Base-by-base conservation (phyloP, 306 rosid genomes). In the Sesbania bispinosa region DNA sequence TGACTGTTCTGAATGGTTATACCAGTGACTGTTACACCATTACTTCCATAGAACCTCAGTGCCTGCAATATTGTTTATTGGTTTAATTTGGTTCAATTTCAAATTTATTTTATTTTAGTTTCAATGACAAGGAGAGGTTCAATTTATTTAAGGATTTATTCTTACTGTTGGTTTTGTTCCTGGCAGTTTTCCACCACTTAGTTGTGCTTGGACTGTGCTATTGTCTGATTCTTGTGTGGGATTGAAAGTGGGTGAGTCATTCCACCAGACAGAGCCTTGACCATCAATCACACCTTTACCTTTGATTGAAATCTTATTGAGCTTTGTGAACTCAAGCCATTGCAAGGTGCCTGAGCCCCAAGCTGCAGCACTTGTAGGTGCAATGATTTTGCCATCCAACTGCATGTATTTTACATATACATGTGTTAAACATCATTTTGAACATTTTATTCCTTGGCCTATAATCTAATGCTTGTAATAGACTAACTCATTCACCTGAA, bases 251-350 rank as follows among this genome's bases (percentile, higher is more conserved):
- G n/a, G n/a, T n/a, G n/a, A 79, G 43, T 69, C 81, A 59, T 51
- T 59, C 97, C 97, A 90, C 97, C 94, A 90, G 3, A 84, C 78
- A 20, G 94, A 86, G 59, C 97, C 97, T 79, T 86, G 92, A 19
- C 97, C 97, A 67, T 90, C 97, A 74, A 90, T 84, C 7, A 86
- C 65, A 2, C 97, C 94, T 77, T 86, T 88, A 7, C 97, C 97
- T 62, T 11, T 86, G 6, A 90, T 73, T 16, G 92, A 75, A 32
- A 90, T 69, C 27, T 77, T 67, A 0, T 81, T 67, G 15, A 86
- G 85, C 77, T 88, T 76, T 38, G 79, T 63, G 80, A 90, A 90
- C 18, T 90, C 90, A 30, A 90, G 51, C 97, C 97, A 90, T 30
- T 90, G 84, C 69, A 88, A 54, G 5, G 85, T 66, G 10, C 94